Conservation (phyloP, 1,284 basidiomycete species). For the Sporisorium scitamineum region DNA sequence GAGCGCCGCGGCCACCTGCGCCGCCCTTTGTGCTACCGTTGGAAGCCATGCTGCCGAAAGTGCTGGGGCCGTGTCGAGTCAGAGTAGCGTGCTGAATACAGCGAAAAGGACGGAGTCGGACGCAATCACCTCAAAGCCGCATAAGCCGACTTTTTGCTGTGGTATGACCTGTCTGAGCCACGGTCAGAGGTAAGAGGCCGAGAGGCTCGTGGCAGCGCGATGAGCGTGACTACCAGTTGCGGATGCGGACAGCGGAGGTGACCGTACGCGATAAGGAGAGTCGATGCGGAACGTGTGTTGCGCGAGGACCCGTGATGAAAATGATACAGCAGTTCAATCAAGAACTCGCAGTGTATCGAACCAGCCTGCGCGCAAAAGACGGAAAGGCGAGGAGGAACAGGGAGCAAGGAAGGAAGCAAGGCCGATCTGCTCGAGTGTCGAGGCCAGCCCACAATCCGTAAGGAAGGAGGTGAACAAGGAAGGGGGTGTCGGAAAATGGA, state of each 20-base stretch:
- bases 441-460: constrained; percentile 20
- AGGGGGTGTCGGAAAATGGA: not conserved
- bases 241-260: not conserved
- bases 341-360: constrained; percentile 13
- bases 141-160: not conserved
- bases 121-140: not conserved
- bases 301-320: not conserved
- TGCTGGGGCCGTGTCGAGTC: not conserved
- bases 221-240: not conserved
- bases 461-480: not conserved
- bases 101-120: not conserved
- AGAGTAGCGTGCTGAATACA: not conserved
- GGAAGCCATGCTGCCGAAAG: constrained; percentile 35
- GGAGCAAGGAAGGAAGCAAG: not conserved
- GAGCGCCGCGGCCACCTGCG: constrained; percentile 22
- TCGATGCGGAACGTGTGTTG: not conserved
- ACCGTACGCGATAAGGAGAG: not conserved
- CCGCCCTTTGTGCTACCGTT: constrained; percentile 31
- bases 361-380: constrained; percentile 17
- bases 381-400: not conserved
- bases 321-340: constrained; percentile 13
- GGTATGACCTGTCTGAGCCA: not conserved
- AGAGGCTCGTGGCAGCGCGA: not conserved
- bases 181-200: not conserved
- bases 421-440: constrained; percentile 4